Evolutionary conservation across 352 stramenopile genomes (phyloP).

Genomic region (Pythium brachiatum): DNA sequence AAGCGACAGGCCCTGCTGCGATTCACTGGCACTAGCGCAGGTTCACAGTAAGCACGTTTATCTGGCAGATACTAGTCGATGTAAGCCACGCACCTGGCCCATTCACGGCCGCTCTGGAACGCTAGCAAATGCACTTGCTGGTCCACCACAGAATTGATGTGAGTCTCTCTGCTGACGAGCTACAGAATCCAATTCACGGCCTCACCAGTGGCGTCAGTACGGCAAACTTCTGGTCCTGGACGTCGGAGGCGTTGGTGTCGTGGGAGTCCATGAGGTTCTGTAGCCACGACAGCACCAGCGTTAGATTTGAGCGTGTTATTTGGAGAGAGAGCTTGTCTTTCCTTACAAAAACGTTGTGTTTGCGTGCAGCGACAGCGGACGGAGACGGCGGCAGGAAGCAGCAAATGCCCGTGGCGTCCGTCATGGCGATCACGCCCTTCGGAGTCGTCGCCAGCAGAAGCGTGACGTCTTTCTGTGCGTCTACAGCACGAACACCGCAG

Average conservation of each 20-base stretch:
- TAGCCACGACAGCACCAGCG: neutral
- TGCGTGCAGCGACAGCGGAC: slow-evolving; percentile 32
- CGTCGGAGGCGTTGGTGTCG: slow-evolving; percentile 41
- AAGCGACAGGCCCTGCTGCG: slow-evolving; percentile 75
- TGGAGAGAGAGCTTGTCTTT: too few relatives aligned
- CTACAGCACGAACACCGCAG: slow-evolving; percentile 13
- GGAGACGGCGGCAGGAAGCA: slow-evolving; percentile 55
- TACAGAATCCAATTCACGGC: too few relatives aligned
- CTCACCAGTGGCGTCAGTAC: slow-evolving; percentile 66
- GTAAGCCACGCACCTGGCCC: slow-evolving; percentile 36
- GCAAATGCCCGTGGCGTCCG: slow-evolving; percentile 72
- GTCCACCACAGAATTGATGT: neutral
- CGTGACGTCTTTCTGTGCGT: slow-evolving; percentile 57
- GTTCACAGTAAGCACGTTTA: neutral
- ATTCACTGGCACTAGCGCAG: slow-evolving; percentile 51
- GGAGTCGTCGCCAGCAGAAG: slow-evolving; percentile 61
- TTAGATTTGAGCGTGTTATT: neutral
- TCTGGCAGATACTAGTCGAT: neutral
- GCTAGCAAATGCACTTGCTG: slow-evolving; percentile 73
- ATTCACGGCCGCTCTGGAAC: slow-evolving; percentile 74
- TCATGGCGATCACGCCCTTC: slow-evolving; percentile 71
- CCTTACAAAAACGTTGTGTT: slow-evolving; percentile 61
- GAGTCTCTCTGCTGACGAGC: neutral
- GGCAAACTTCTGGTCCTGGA: slow-evolving; percentile 75
- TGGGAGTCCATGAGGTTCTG: slow-evolving; percentile 59